Base-by-base conservation (phyloP, 306 rosid genomes). In the Sechiopsis laciniata region DNA sequence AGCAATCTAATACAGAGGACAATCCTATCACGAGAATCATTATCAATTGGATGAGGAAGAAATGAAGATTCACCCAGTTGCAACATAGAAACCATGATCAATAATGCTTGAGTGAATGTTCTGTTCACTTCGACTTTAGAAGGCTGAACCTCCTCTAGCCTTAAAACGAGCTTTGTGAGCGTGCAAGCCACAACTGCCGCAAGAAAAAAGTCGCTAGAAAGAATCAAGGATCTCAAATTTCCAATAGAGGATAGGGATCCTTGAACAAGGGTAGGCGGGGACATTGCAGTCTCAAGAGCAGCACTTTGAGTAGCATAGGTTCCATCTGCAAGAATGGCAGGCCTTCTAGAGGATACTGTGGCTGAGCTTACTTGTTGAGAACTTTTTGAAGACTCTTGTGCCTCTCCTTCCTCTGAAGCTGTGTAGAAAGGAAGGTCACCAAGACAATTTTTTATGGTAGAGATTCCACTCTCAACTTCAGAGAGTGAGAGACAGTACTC, bases 251-350 rank as follows among this genome's bases (percentile, higher is more conserved):
- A 78, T 76, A 91, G 71, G 0, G 95, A 88, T 17, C 99, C 99
- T 35, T 88, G 96, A 26, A 88, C 89, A 71, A 88, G 81, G 77
- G 94, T 88, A 35, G 96, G 96, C 0, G 93, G 96, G 4, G 96
- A 89, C 87, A 89, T 83, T 55, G 91, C 96, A 75, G 97, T 95
- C 81, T 95, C 99, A 48, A 91, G 76, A 5, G 97, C 95, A 70
- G 99, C 99, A 84, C 97, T 89, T 81, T 95, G 99, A 53, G 99
- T 95, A 54, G 99, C 99, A 86, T 95, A 95, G 71, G 99, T 95
- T 70, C 99, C 99, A 58, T 95, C 99, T 0, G 99, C 92, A 45
- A 95, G 97, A 76, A 91, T 81, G 0, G 95, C 99, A 1, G 99
- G 99, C 85, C 99, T 84, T 82, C 95, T 88, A 45, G 99, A 95